Base-by-base conservation (phyloP, 495 filamentous ascomycete species). In the Aspergillus heteromorphus region DNA sequence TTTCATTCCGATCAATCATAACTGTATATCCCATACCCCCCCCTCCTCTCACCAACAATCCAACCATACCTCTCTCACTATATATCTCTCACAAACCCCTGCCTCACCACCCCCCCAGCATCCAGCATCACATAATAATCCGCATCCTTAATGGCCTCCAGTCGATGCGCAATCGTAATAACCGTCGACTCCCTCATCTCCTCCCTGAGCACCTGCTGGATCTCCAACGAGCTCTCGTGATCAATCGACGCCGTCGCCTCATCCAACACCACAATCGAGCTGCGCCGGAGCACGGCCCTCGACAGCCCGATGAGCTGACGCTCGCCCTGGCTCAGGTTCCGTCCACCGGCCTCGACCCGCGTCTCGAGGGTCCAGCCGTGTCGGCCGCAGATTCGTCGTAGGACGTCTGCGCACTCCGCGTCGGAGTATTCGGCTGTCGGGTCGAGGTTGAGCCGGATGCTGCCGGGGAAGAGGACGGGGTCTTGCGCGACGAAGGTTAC, bases 241-340 rank as follows among this genome's bases (percentile, higher is more conserved):
- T 95, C 90, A 55, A 95, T 90, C 13, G 83, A 87, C 14, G 89
- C 89, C n/a, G 90, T 95, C 16, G 90, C 90, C 68, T 91, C 87
- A 57, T 91, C 87, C 56, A 91, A 66, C 41, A 91, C 75, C 25
- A 85, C 65, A 57, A 82, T 72, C 8, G 74, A 79, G 72, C 75
- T 83, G n/a, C 79, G 72, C 21, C 82, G 71, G 47, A 86, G 63
- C 13, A 85, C 71, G 8, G 83, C 82, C 29, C 83, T 60, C 10
- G 80, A 74, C 7, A 87, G 68, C 0, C 81, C 83, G 21, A 87
- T 80, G 1, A 85, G 69, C 55, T 87, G 83, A 29, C 81, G 64
- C 58, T 87, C 82, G 1, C 83, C 83, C 57, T 84, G 81, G 38
- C 79, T 82, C 2, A 84, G 75, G 38, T 81, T 81, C 6, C 72